Conservation (phyloP, 2,329 filamentous ascomycete genomes). For the Colletotrichum sp. region DNA sequence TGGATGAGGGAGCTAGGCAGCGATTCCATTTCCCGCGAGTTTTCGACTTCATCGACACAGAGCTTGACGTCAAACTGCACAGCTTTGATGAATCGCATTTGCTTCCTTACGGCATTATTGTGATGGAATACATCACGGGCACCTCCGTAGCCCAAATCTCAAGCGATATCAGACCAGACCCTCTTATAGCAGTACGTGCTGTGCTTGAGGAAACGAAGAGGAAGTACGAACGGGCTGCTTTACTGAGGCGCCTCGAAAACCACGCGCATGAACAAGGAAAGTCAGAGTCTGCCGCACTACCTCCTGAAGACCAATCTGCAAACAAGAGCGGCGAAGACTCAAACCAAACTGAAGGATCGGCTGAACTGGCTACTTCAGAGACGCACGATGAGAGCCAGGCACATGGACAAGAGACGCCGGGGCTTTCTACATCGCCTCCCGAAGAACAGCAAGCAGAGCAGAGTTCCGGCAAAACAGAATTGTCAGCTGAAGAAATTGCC, state of each 20-base stretch:
- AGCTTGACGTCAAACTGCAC: neutral
- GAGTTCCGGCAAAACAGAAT: neutral
- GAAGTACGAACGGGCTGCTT: neutral
- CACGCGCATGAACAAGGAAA: neutral
- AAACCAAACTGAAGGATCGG: accelerated
- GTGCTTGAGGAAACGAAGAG: neutral
- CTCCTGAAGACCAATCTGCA: neutral
- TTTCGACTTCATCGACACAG: neutral
- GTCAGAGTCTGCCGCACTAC: accelerated
- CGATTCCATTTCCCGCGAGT: neutral
- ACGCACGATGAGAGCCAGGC: neutral
- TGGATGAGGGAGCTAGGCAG: neutral
- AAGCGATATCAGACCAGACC: neutral
- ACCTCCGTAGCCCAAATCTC: neutral
- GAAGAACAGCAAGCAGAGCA: neutral
- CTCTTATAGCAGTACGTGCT: neutral
- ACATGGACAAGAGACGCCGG: neutral
- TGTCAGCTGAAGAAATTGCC: neutral
- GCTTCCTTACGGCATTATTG: neutral
- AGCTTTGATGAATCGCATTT: accelerated
- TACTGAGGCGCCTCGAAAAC: accelerated
- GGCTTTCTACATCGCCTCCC: neutral
- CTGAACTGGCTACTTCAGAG: neutral
- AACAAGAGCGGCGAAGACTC: neutral
- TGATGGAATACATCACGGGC: neutral